phyloP scores from a whole-genome alignment of 2,329 filamentous ascomycete species.

The Colletotrichum destructivum region DNA sequence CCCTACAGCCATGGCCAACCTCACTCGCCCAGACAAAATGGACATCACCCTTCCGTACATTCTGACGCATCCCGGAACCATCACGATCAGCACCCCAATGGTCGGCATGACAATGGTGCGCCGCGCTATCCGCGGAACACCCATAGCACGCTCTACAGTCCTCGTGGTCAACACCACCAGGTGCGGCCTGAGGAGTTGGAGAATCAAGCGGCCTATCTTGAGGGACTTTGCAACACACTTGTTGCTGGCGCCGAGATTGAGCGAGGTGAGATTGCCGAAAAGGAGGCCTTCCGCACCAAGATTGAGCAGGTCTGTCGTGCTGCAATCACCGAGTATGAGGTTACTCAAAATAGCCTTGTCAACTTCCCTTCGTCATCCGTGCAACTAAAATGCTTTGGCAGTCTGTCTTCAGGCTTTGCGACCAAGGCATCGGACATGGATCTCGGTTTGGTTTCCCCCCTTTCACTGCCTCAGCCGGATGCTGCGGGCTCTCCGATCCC shows the following conservation, averaged over 20 bases:
- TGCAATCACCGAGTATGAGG: constrained; percentile 69
- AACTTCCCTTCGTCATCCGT: constrained; percentile 71
- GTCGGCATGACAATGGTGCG: constrained; percentile 22
- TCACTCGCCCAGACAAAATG: constrained; percentile 47
- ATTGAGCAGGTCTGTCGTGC: constrained; percentile 77
- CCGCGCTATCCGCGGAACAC: constrained; percentile 35
- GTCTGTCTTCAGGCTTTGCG: constrained; percentile 87
- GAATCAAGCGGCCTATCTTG: constrained; percentile 65
- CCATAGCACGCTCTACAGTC: constrained; percentile 51
- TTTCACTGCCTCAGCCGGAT: constrained; percentile 69
- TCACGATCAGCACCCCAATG: constrained; percentile 17
- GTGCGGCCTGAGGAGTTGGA: constrained; percentile 61
- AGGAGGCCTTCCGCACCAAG: constrained; percentile 77
- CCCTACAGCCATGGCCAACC: constrained; percentile 16
- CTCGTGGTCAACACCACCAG: constrained; percentile 47
- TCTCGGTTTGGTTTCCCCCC: constrained; percentile 80
- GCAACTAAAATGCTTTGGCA: constrained; percentile 85
- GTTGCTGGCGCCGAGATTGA: constrained; percentile 73
- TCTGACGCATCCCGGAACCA: constrained; percentile 18
- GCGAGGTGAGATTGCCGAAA: constrained; percentile 74
- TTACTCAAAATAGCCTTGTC: constrained; percentile 52
- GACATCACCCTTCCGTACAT: constrained; percentile 44
- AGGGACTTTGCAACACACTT: constrained; percentile 67
- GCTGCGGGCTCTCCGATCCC: constrained; percentile 75
- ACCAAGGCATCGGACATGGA: constrained; percentile 94